Evolutionary conservation across 768 basidiomycete genomes (phyloP), one percentile per base, ranked within the genome.

Genomic region (Boletus rubroflammeus): DNA sequence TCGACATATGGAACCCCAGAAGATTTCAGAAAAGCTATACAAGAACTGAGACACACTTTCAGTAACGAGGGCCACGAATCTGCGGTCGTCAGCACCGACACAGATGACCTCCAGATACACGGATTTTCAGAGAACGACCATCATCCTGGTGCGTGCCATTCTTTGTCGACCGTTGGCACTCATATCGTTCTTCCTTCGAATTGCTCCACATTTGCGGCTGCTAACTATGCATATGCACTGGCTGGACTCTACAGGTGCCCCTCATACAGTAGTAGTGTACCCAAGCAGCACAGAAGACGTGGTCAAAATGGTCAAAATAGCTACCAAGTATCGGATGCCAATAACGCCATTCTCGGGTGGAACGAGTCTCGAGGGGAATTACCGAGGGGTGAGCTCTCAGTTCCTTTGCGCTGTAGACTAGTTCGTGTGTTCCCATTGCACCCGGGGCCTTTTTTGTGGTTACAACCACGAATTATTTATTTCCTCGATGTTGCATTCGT

Each of bases 331-430:
- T 71, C 76, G 75, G 26, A 86, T 94, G 73, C 93, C 93, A 0
- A 70, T 95, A 21, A 82, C 81, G 1, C 81, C 91, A 3, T 93
- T 86, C 68, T 84, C 85, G 0, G 93, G 90, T 10, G 93, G 86
- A 2, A 95, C 93, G 0, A 84, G 81, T 61, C 68, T 95, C 23
- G 93, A 94, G 65, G 91, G 91, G 0, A 86, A 91, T 57, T 84
- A 79, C 57, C 73, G 79, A 35, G 83, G 81, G 28, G 88, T 89
- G 59, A 54, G 81, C 70, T 21, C 34, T 56, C 19, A 44, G 13
- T 32, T 52, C 15, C 43, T 29, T 25, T 44, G 31, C 3, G 21
- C 36, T 25, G 36, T 39, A 19, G n/a, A 31, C 13, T 5, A 38
- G 23, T n/a, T 3, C 9, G 31, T 1, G 2, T 52, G n/a, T 14